Evolutionary conservation across 345 rosid genomes (phyloP).

Genomic region (Arabidopsis suecica): DNA sequence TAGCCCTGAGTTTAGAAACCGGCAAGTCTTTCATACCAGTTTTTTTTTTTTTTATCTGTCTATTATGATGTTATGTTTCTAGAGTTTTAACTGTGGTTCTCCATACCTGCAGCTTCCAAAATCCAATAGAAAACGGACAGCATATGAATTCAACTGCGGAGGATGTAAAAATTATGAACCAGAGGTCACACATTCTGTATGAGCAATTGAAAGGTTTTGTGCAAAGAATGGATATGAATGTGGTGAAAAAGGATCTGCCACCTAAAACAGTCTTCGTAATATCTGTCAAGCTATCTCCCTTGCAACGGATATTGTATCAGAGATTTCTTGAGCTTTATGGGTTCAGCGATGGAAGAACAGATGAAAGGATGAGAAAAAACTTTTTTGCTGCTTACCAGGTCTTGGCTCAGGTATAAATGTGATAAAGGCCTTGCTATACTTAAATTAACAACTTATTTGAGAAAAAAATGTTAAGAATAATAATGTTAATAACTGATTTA

Average conservation of each 20-base stretch:
- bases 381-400: constrained; percentile 99
- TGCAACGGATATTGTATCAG: constrained; percentile 91
- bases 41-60: constrained; percentile 32
- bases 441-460: constrained; percentile 14
- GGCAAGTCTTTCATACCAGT: constrained; percentile 59
- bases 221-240: constrained; percentile 99
- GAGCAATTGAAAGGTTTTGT: constrained; percentile 98
- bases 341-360: constrained; percentile 65
- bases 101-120: constrained; percentile 78
- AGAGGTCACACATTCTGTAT: constrained; percentile 96
- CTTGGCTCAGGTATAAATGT: constrained; percentile 85
- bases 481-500: background rate
- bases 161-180: constrained; percentile 99
- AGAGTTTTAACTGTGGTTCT: constrained; percentile 36
- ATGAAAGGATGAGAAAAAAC: constrained; percentile 77
- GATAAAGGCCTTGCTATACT: constrained; percentile 15
- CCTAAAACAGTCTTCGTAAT: constrained; percentile 97
- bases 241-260: constrained; percentile 96
- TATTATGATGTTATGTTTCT: constrained; percentile 25
- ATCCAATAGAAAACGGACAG: constrained; percentile 98
- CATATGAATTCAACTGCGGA: constrained; percentile 92
- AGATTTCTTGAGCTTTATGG: constrained; percentile 93
- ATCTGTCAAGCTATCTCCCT: constrained; percentile 91
- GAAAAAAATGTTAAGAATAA: background rate
- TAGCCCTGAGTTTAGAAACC: constrained; percentile 97